Evolutionary conservation across 768 basidiomycete species (phyloP), one percentile per base, ranked within the genome.

Genomic region (Auriscalpium vulgare): DNA sequence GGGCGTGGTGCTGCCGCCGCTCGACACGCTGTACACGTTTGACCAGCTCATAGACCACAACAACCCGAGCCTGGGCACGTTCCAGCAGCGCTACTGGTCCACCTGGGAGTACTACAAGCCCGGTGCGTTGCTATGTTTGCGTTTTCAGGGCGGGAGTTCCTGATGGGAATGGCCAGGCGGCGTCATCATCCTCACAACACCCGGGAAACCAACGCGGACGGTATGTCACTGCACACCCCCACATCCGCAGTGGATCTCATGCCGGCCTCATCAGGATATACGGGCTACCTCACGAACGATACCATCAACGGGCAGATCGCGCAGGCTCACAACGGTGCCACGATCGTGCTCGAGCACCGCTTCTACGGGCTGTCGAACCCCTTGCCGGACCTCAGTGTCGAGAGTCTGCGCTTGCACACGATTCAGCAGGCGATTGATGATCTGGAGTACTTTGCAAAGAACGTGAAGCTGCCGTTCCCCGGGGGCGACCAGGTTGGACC

Each of bases 301-400:
- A 84, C 82, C 6, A 78, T 88, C 59, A 82, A 77, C 56, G 87
- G 86, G 16, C 72, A 75, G 50, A 80, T 87, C 56, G 82, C 84
- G 13, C 81, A 85, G 64, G 80, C 83, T 65, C 74, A 85, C 55
- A 78, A 78, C 43, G 87, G 82, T 17, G 80, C 79, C 14, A 76
- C 79, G 7, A 72, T 88, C 59, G 71, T 88, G 34, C 58, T 88
- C 23, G 87, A 89, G 62, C 87, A 89, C 63, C 77, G 87, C 23
- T 90, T 84, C 74, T 88, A 83, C 59, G 87, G 87, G 10, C 68
- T 78, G n/a, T 88, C 86, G 55, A 90, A 87, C 64, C 87, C 87
- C 4, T 77, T 75, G 48, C 71, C 77, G 14, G 75, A 88, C 64
- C 76, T 88, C 34, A 78, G 73, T 36, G 78, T 78, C 29, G 68